Percentiles rank a stretch among this genome's conserved stretches.
These are phyloP conservation scores for Cinnamomum micranthum DNA, from an alignment of 164 flowering plant genomes.

Conservation along the genomic window DNA sequence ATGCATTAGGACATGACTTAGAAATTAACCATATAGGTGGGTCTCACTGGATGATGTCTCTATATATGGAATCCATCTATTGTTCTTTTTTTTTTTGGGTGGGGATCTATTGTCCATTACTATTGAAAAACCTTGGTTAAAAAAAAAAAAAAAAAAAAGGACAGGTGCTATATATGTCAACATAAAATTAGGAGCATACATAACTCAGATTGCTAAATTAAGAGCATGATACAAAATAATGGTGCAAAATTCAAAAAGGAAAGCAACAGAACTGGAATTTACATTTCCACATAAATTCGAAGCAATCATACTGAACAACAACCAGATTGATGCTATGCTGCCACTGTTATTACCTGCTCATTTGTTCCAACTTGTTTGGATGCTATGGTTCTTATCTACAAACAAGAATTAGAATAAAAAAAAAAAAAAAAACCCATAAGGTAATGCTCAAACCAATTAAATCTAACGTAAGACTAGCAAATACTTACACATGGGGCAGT, in stretches of 20 bases:
- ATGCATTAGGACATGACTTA: too few species aligned
- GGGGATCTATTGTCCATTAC: too few species aligned
- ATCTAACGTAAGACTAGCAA: slow-evolving; percentile 4
- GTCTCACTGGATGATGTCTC: too few species aligned
- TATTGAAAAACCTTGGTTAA: too few species aligned
- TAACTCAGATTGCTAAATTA: too few species aligned
- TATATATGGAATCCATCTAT: too few species aligned
- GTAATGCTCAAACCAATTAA: slow-evolving; percentile 3
- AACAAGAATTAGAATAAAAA: not conserved
- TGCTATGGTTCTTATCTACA: slow-evolving; percentile 75
- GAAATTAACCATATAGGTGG: too few species aligned
- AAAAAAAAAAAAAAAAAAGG: too few species aligned
- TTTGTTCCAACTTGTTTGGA: slow-evolving; percentile 81
- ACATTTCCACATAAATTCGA: not conserved
- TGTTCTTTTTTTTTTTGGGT: too few species aligned
- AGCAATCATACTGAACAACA: not conserved
- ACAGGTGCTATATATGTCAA: too few species aligned
- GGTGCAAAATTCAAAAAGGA: not conserved
- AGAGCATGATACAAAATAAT: too few species aligned
- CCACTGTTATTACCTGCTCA: slow-evolving; percentile 59
- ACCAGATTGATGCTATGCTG: not conserved
- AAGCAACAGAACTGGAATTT: not conserved
- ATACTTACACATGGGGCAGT: slow-evolving; percentile 67
- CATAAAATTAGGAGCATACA: too few species aligned
- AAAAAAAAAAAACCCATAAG: not conserved